phyloP scores from a whole-genome alignment of 1,139 yeast species.

The Hansenula lynferdii region DNA sequence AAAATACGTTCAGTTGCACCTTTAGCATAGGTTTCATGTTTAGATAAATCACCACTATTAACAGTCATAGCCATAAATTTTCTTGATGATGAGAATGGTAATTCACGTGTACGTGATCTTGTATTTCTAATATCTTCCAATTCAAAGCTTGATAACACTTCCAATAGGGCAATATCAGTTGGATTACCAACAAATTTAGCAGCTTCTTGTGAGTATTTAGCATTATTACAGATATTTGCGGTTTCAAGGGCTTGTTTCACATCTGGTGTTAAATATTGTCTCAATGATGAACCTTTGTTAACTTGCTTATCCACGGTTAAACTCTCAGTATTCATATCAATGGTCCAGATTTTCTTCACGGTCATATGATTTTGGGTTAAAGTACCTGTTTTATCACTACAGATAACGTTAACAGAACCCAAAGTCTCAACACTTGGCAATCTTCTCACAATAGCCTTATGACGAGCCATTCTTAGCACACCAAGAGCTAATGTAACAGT shows the following conservation, averaged over 20 bases:
- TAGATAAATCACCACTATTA: conserved; percentile 47
- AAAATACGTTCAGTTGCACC: conserved; percentile 87
- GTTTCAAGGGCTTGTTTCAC: conserved; percentile 52
- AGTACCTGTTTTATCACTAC: conserved; percentile 95
- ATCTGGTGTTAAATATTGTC: conserved; percentile 45
- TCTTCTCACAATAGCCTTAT: conserved; percentile 88
- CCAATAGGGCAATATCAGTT: conserved; percentile 86
- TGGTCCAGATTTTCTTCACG: conserved; percentile 79
- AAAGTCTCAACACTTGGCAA: conserved; percentile 93
- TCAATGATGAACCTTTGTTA: conserved; percentile 30
- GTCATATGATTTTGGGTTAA: conserved; percentile 94
- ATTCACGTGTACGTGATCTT: conserved; percentile 56
- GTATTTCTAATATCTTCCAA: conserved; percentile 63
- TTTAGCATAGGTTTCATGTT: conserved; percentile 63
- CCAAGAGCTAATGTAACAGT: conserved; percentile 95
- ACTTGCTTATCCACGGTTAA: conserved; percentile 45
- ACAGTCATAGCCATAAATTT: conserved; percentile 84
- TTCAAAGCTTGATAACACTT: conserved; percentile 65
- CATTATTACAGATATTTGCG: conserved; percentile 81
- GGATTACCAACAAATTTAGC: conserved; percentile 85
- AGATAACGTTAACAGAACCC: conserved; percentile 92
- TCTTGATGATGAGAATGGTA: conserved; percentile 80
- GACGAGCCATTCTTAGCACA: conserved; percentile 90
- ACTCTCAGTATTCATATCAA: conserved; percentile 57
- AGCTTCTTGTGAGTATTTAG: conserved; percentile 62